Conservation (phyloP, 2,329 filamentous ascomycete genomes). For the Pyrenochaeta sp. region DNA sequence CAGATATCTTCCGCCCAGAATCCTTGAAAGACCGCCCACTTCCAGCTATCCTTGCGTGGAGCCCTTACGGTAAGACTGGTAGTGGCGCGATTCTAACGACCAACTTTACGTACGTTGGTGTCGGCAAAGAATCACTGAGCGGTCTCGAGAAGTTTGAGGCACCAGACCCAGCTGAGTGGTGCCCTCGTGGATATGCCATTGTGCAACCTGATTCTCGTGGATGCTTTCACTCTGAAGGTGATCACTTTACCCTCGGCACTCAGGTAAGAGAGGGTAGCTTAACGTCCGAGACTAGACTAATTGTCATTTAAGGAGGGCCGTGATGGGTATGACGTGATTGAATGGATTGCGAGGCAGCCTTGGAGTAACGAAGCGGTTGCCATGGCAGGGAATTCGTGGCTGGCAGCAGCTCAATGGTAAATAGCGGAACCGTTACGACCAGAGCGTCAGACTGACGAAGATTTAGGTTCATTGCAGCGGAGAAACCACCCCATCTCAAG, state of each 20-base stretch:
- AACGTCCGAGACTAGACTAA: too few relatives aligned
- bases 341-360: conserved; percentile 48
- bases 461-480: conserved; percentile 49
- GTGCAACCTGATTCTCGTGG: conserved; percentile 41
- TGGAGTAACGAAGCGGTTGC: conserved; percentile 56
- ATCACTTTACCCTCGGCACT: too few relatives aligned
- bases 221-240: conserved; percentile 43
- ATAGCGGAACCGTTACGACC: conserved; percentile 35
- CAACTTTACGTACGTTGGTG: conserved; percentile 2
- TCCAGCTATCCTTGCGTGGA: conserved; percentile 54
- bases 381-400: conserved; percentile 50
- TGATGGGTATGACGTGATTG: conserved; percentile 56
- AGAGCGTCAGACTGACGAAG: not conserved
- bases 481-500: conserved; percentile 51
- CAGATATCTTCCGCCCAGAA: conserved; percentile 25
- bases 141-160: conserved; percentile 52
- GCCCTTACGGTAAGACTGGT: conserved; percentile 52
- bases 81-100: conserved; percentile 14
- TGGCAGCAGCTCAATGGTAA: too few relatives aligned
- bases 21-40: conserved; percentile 33
- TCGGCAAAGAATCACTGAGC: conserved; percentile 12
- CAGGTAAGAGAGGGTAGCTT: too few relatives aligned
- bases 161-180: conserved; percentile 48
- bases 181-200: conserved; percentile 39
- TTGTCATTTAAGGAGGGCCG: conserved; percentile 39